Conservation (phyloP, 1,284 basidiomycete genomes). For the Cerrena zonata region DNA sequence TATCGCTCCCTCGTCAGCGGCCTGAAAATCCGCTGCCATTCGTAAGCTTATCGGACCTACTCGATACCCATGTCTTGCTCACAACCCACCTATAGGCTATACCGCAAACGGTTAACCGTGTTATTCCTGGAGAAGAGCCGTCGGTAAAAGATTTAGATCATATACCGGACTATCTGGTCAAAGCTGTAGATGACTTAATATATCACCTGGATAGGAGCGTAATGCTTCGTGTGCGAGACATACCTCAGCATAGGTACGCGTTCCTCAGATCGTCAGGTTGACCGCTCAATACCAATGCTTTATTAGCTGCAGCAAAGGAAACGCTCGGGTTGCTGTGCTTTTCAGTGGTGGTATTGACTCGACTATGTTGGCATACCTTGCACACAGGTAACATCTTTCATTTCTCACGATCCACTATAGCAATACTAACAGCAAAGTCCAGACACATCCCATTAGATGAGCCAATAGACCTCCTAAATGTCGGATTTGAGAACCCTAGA, state of each 20-base stretch:
- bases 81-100: conserved; percentile 33
- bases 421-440: too few relatives aligned
- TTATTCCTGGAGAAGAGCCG: conserved; percentile 38
- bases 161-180: conserved; percentile 41
- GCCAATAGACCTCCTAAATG: conserved; percentile 91
- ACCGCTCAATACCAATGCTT: not conserved
- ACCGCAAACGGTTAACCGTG: conserved; percentile 41
- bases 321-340: conserved; percentile 74
- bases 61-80: too few relatives aligned
- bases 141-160: conserved; percentile 15
- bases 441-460: conserved; percentile 69
- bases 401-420: too few relatives aligned
- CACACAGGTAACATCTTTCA: conserved; percentile 51
- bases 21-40: not conserved
- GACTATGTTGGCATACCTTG: conserved; percentile 75
- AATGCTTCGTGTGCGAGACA: conserved; percentile 52
- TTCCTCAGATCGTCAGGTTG: not conserved
- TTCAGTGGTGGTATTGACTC: conserved; percentile 98
- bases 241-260: conserved; percentile 40
- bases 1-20: not conserved
- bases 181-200: conserved; percentile 49
- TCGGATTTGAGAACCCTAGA: conserved; percentile 91
- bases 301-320: conserved; percentile 22
- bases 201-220: conserved; percentile 54
- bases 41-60: not conserved